Conservation (phyloP, 371 early-diverging fungal genomes). For the Polyrhizophydium stewartii region DNA sequence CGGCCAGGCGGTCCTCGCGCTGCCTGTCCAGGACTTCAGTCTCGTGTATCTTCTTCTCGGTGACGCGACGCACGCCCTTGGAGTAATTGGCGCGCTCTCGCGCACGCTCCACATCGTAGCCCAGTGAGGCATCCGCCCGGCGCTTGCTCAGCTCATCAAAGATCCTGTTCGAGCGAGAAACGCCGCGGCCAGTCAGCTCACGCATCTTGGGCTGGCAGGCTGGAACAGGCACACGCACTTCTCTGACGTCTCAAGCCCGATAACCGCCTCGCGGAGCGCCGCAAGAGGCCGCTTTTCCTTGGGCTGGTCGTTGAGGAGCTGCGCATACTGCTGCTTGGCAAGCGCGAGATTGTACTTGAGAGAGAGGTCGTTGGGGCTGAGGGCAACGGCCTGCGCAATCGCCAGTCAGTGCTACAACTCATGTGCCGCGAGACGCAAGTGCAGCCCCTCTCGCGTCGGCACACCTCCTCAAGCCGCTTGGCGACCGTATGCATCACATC, state of each 20-base stretch:
- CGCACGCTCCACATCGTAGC: constrained; percentile 38
- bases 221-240: constrained; percentile 20
- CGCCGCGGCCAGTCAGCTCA: background rate
- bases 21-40: constrained; percentile 34
- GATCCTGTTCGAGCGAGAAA: constrained; percentile 13
- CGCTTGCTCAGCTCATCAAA: constrained; percentile 19
- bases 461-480: constrained; percentile 27
- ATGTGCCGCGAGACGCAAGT: too few species aligned
- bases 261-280: constrained; percentile 54
- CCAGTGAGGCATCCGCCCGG: constrained; percentile 14
- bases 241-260: constrained; percentile 54
- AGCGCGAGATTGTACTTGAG: constrained; percentile 74
- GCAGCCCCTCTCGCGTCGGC: too few species aligned
- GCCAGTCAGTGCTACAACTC: too few species aligned
- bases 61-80: constrained; percentile 25
- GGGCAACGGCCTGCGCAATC: constrained; percentile 23
- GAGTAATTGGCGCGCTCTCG: constrained; percentile 31
- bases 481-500: background rate
- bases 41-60: constrained; percentile 43
- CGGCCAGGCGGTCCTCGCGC: constrained; percentile 21
- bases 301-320: constrained; percentile 68
- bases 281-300: constrained; percentile 52
- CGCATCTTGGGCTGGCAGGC: background rate
- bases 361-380: constrained; percentile 57
- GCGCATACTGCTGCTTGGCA: constrained; percentile 79